These are phyloP conservation scores for Pseudogymnoascus destructans DNA, from an alignment of 2,329 filamentous ascomycete species.

Conservation along the genomic window DNA sequence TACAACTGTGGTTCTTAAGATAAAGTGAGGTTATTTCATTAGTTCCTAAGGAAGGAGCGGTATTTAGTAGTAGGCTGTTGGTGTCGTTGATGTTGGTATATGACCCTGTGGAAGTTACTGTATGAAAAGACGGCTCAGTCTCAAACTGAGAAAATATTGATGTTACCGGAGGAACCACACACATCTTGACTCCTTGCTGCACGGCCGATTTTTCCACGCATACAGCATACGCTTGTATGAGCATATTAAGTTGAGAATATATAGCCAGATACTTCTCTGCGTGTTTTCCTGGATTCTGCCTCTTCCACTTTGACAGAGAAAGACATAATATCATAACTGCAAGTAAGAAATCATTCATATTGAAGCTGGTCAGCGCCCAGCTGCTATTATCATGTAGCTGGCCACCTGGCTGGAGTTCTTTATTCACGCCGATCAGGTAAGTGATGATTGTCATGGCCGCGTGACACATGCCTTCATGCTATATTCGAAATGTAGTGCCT, in stretches of 20 bases:
- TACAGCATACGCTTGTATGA: slow-evolving; percentile 10
- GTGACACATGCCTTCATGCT: slow-evolving; percentile 17
- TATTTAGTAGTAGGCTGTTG: neutral
- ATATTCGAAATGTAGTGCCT: slow-evolving; percentile 15
- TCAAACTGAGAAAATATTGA: neutral
- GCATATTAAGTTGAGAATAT: slow-evolving; percentile 2
- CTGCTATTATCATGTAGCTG: slow-evolving; percentile 16
- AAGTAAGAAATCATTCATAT: slow-evolving; percentile 22
- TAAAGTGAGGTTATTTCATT: neutral
- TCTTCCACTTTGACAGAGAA: slow-evolving; percentile 16
- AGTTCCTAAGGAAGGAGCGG: neutral
- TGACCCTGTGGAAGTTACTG: slow-evolving; percentile 15
- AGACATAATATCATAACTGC: slow-evolving; percentile 21
- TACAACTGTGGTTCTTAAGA: slow-evolving; percentile 3
- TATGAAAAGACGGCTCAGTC: slow-evolving; percentile 4
- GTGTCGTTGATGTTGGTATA: neutral
- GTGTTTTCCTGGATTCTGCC: neutral
- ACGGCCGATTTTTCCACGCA: slow-evolving; percentile 13
- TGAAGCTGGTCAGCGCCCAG: slow-evolving; percentile 22
- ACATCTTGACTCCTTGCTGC: slow-evolving; percentile 14
- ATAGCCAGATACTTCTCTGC: slow-evolving; percentile 1
- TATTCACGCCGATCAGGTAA: slow-evolving; percentile 20
- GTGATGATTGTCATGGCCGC: slow-evolving; percentile 17
- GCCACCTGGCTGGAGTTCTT: slow-evolving; percentile 20
- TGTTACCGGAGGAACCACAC: slow-evolving; percentile 9